phyloP scores from a whole-genome alignment of 2,329 filamentous ascomycete genomes.

The Cytospora piceicola region DNA sequence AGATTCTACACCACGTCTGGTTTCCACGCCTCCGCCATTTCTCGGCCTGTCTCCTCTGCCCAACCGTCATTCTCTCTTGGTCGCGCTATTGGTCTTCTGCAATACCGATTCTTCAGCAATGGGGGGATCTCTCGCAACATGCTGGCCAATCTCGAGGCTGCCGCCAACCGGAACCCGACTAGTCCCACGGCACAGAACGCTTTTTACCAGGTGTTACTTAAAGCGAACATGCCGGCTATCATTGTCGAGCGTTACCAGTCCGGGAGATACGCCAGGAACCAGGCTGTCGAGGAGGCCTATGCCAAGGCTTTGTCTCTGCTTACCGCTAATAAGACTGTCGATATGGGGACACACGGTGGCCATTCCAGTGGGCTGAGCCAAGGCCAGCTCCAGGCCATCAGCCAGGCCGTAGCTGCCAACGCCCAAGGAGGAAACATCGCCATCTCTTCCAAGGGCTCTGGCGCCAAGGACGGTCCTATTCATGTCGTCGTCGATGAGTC shows the following conservation, averaged over 20 bases:
- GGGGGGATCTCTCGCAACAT: slow-evolving; percentile 62
- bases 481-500: slow-evolving; percentile 97
- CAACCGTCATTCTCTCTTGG: background rate
- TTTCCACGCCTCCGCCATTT: slow-evolving; percentile 1
- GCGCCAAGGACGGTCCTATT: slow-evolving; percentile 81
- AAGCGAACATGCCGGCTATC: slow-evolving; percentile 92
- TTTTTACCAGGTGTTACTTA: slow-evolving; percentile 89
- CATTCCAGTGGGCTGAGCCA: slow-evolving; percentile 51
- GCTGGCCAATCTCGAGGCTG: slow-evolving; percentile 84
- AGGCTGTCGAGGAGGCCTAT: slow-evolving; percentile 78
- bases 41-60: background rate
- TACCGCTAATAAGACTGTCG: slow-evolving; percentile 35
- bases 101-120: slow-evolving; percentile 47
- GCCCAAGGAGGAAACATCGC: slow-evolving; percentile 69
- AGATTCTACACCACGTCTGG: slow-evolving; percentile 5
- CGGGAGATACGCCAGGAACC: slow-evolving; percentile 80
- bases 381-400: slow-evolving; percentile 75
- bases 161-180: slow-evolving; percentile 87
- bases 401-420: slow-evolving; percentile 78
- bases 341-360: slow-evolving; percentile 34
- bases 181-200: slow-evolving; percentile 89
- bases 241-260: slow-evolving; percentile 88
- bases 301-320: slow-evolving; percentile 66
- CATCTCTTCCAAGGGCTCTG: slow-evolving; percentile 59
- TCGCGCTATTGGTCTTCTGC: slow-evolving; percentile 28